Percentiles rank a stretch among this genome's conserved stretches.
Evolutionary conservation across 164 flowering plant species (phyloP).

Genomic region (Piper longum): DNA sequence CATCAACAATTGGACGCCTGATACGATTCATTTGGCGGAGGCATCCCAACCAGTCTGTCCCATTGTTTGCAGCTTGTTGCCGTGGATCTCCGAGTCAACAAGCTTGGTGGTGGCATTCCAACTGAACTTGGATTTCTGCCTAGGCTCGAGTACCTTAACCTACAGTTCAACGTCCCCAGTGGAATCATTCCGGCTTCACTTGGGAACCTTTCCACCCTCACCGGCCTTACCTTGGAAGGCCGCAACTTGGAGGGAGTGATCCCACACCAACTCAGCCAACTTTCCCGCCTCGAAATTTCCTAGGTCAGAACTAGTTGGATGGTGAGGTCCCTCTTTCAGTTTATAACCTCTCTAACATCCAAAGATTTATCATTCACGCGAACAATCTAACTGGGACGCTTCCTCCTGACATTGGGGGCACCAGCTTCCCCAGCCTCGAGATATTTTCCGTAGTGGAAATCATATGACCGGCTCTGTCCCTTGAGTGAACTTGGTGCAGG

Average conservation of each 20-base stretch:
- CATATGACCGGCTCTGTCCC: neutral
- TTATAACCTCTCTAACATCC: neutral
- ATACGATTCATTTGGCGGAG: constrained; percentile 10
- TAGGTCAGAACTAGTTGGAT: constrained; percentile 3
- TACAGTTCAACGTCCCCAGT: constrained; percentile 15
- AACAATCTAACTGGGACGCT: constrained; percentile 17
- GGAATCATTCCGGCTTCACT: constrained; percentile 23
- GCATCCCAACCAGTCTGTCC: constrained; percentile 11
- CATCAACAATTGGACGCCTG: constrained; percentile 4
- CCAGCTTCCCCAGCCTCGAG: constrained; percentile 14
- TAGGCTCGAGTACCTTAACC: constrained; percentile 4
- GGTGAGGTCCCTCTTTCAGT: constrained; percentile 1
- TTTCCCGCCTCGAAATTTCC: neutral
- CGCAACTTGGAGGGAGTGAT: constrained; percentile 17
- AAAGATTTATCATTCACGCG: neutral
- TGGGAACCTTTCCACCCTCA: constrained; percentile 28
- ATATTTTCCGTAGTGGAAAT: neutral
- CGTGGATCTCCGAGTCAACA: constrained; percentile 5
- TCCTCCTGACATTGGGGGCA: constrained; percentile 11
- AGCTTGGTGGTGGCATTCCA: constrained; percentile 16
- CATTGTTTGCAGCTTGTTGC: neutral
- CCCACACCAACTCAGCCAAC: constrained; percentile 10
- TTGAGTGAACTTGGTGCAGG: neutral
- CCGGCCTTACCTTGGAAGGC: neutral
- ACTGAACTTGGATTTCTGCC: constrained; percentile 13